Percentiles rank a stretch among this genome's conserved stretches.
phyloP scores from a whole-genome alignment of 2,329 filamentous ascomycete genomes.

The Davidsoniella australis region DNA sequence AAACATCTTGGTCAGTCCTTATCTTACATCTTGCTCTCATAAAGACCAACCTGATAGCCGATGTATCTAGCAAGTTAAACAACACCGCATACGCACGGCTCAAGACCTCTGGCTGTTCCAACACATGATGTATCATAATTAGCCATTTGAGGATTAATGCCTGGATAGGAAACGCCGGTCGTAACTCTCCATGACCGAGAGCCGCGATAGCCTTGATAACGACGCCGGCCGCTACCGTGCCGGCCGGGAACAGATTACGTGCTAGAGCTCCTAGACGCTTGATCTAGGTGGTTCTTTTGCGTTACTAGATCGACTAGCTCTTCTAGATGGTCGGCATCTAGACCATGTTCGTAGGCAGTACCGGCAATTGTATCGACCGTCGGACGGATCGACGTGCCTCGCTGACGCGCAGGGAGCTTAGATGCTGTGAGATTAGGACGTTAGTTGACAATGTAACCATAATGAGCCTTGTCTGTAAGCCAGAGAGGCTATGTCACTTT shows the following conservation, averaged over 20 bases:
- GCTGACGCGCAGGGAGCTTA: slow-evolving; percentile 46
- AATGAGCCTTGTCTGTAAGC: too few species aligned
- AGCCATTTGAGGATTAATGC: slow-evolving; percentile 61
- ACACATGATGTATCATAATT: slow-evolving; percentile 53
- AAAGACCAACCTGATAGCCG: slow-evolving; percentile 41
- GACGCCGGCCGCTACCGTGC: slow-evolving; percentile 40
- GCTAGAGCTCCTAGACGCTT: slow-evolving; percentile 54
- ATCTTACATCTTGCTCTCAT: slow-evolving; percentile 14
- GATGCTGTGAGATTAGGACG: slow-evolving; percentile 27
- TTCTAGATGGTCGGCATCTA: slow-evolving; percentile 41
- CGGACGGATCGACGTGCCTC: slow-evolving; percentile 43
- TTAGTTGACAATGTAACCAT: not conserved
- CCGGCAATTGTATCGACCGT: slow-evolving; percentile 46
- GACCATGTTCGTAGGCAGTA: slow-evolving; percentile 49
- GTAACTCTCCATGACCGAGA: slow-evolving; percentile 61
- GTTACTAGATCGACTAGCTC: slow-evolving; percentile 51
- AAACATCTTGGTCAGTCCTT: not conserved
- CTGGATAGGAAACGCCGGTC: slow-evolving; percentile 56
- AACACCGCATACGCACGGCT: slow-evolving; percentile 57
- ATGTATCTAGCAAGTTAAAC: slow-evolving; percentile 69
- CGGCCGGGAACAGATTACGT: slow-evolving; percentile 60
- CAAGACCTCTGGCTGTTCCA: slow-evolving; percentile 46
- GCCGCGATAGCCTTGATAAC: slow-evolving; percentile 51
- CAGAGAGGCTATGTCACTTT: not conserved
- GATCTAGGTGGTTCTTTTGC: slow-evolving; percentile 52